phyloP scores from a whole-genome alignment of 2,329 filamentous ascomycete species.

The Scopulariopsis brevicaulis region DNA sequence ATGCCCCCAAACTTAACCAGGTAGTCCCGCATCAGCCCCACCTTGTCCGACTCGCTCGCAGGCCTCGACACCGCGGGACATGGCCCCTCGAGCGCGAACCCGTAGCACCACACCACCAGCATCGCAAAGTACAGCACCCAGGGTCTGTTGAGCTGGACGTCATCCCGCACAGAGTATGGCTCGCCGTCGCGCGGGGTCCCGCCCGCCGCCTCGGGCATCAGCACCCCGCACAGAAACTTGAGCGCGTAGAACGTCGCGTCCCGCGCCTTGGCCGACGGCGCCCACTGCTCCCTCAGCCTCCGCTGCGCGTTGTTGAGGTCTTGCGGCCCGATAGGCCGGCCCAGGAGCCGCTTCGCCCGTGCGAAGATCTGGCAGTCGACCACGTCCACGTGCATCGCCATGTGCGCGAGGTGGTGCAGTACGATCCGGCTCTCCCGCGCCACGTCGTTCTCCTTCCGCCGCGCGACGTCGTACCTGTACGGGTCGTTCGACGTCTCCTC shows the following conservation, averaged over 20 bases:
- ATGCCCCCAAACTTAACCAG: constrained; percentile 63
- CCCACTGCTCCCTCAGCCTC: constrained; percentile 83
- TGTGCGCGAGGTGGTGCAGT: constrained; percentile 86
- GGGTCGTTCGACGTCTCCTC: constrained; percentile 40
- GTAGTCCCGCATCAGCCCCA: constrained; percentile 69
- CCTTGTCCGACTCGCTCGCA: constrained; percentile 50
- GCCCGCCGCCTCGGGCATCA: constrained; percentile 43
- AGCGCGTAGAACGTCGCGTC: constrained; percentile 90
- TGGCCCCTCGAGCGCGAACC: constrained; percentile 78
- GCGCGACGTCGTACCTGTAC: constrained; percentile 40
- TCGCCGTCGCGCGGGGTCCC: constrained; percentile 17
- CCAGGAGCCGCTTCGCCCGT: constrained; percentile 72
- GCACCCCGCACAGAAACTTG: constrained; percentile 76
- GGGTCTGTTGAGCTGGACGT: constrained; percentile 79
- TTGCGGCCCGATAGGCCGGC: constrained; percentile 69
- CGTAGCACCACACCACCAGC: constrained; percentile 91
- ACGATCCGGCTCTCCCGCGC: constrained; percentile 84
- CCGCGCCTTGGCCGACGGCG: constrained; percentile 73
- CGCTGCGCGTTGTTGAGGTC: constrained; percentile 72
- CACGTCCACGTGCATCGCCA: constrained; percentile 95
- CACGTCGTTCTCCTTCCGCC: constrained; percentile 50
- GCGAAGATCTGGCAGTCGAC: constrained; percentile 97
- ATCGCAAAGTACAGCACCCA: constrained; percentile 94
- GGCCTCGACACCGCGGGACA: constrained; percentile 42
- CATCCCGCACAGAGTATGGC: constrained; percentile 72